These are phyloP conservation scores for Tuber magnatum DNA, from an alignment of 495 filamentous ascomycete species.

Conservation along the genomic window DNA sequence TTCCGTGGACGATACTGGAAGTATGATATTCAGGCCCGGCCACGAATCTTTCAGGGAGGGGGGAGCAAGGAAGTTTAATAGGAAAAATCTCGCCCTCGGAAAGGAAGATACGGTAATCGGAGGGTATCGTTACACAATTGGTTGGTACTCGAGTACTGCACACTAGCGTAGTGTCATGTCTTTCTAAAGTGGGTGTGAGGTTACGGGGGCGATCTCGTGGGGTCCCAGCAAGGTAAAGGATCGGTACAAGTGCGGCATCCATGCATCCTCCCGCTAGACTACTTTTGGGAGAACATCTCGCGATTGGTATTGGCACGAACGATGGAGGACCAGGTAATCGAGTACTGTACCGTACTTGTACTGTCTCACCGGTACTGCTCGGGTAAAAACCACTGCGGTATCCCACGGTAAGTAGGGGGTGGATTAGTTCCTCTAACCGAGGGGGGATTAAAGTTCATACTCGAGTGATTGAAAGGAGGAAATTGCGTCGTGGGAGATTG, in stretches of 20 bases:
- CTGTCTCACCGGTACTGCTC: too few species aligned
- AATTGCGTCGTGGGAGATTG: not conserved
- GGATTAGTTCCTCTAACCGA: not conserved
- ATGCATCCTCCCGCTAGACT: not conserved
- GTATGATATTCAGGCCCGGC: not conserved
- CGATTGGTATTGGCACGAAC: not conserved
- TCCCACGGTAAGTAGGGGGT: too few species aligned
- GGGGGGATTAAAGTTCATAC: not conserved
- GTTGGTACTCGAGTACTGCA: not conserved
- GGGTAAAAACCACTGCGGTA: too few species aligned
- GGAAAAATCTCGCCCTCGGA: not conserved
- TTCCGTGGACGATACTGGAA: not conserved
- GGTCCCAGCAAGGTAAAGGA: not conserved
- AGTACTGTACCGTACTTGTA: too few species aligned
- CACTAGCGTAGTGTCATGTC: not conserved
- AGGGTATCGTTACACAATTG: not conserved
- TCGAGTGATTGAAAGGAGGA: not conserved
- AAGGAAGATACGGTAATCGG: not conserved
- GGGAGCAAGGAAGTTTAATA: not conserved
- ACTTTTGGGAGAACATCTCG: not conserved
- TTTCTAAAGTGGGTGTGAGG: not conserved
- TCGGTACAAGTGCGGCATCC: too few species aligned
- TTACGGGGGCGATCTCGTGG: not conserved
- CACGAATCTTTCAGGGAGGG: not conserved
- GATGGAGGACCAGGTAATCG: not conserved